phyloP scores from a whole-genome alignment of 2,329 filamentous ascomycete genomes.

The Monosporascus sp. region DNA sequence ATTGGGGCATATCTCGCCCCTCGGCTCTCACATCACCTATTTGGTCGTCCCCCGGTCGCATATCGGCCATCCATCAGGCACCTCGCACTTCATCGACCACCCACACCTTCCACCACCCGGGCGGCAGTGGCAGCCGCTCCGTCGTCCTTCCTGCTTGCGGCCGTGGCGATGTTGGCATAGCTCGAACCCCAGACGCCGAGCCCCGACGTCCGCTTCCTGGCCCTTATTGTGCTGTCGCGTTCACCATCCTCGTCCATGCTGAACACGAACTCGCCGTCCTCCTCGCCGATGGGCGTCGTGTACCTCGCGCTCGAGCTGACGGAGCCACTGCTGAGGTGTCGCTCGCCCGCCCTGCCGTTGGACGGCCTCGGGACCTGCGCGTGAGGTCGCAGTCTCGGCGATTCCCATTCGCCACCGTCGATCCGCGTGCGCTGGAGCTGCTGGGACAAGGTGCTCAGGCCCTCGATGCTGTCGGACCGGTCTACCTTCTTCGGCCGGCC shows the following conservation, averaged over 20 bases:
- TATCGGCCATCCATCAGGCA: too few relatives aligned
- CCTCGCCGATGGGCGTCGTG: slow-evolving; percentile 61
- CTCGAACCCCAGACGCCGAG: slow-evolving; percentile 28
- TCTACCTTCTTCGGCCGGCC: slow-evolving; percentile 36
- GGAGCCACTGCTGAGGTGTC: slow-evolving; percentile 56
- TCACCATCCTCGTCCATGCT: slow-evolving; percentile 61
- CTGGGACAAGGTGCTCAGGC: slow-evolving; percentile 55
- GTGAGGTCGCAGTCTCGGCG: slow-evolving; percentile 47
- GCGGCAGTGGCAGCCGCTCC: slow-evolving; percentile 19
- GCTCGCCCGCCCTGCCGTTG: slow-evolving; percentile 43
- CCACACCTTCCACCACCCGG: slow-evolving; percentile 24
- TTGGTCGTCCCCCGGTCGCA: too few relatives aligned
- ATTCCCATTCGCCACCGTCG: slow-evolving; percentile 37
- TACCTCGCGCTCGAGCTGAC: slow-evolving; percentile 55
- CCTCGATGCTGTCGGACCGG: slow-evolving; percentile 41
- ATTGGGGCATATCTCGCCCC: too few relatives aligned
- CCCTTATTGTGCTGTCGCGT: slow-evolving; percentile 37
- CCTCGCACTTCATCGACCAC: slow-evolving; percentile 17
- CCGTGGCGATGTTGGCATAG: slow-evolving; percentile 27
- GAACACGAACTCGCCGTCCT: slow-evolving; percentile 60
- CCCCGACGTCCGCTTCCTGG: slow-evolving; percentile 45
- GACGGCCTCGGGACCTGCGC: slow-evolving; percentile 36
- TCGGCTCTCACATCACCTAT: too few relatives aligned
- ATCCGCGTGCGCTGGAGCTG: slow-evolving; percentile 58
- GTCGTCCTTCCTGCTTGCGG: slow-evolving; percentile 24